Percentiles rank a stretch among this genome's conserved stretches.
Evolutionary conservation across 805 yeast genomes (phyloP).

Genomic region (Myxozyma mucilagina): DNA sequence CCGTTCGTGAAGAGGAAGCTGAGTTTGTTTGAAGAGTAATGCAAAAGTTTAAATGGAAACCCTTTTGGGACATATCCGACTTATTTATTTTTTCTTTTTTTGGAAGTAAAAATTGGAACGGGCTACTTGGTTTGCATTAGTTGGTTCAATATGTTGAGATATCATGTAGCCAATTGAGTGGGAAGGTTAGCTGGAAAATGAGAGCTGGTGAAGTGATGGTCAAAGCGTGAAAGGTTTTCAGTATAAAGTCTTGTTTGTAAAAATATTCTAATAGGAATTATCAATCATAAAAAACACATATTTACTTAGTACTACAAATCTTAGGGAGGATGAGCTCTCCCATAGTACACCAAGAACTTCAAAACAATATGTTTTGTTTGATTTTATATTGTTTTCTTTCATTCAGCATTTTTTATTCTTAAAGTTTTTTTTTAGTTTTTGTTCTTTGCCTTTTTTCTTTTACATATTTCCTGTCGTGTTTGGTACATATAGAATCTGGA

Average conservation of each 20-base stretch:
- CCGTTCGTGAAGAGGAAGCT: slow-evolving; percentile 12
- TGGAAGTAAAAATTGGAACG: background rate
- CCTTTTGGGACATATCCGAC: background rate
- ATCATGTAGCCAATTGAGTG: no score
- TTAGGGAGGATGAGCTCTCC: no score
- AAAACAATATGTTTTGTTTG: background rate
- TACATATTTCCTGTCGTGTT: background rate
- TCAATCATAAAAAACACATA: no score
- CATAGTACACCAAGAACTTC: no score
- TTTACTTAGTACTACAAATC: no score
- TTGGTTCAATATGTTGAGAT: background rate
- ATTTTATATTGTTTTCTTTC: background rate
- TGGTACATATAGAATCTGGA: background rate
- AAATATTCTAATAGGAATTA: no score
- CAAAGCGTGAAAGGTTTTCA: no score
- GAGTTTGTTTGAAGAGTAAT: slow-evolving; percentile 15
- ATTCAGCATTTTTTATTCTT: background rate
- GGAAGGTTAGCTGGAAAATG: no score
- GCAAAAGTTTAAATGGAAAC: background rate
- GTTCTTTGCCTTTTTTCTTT: background rate
- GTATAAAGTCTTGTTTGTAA: no score
- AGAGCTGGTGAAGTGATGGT: no score
- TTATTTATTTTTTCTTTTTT: background rate
- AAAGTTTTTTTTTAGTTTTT: background rate
- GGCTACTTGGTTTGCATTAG: background rate